Evolutionary conservation across 345 rosid species (phyloP), one percentile per base, ranked within the genome.

Genomic region (Raphanus raphanistrum): DNA sequence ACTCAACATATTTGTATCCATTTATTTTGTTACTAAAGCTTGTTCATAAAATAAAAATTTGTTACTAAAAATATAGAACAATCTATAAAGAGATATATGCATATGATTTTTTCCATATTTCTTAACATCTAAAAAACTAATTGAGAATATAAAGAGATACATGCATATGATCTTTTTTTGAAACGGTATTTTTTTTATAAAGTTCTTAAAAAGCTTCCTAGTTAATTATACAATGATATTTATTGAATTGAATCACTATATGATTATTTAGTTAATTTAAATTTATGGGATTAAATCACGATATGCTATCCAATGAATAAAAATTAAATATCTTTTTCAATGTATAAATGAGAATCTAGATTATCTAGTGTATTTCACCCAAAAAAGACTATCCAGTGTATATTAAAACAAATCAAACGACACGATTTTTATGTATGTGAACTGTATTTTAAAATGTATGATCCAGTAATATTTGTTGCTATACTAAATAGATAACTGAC

Each of bases 361-460:
- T 38, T 10, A 38, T 10, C 45, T 38, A 38, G 13, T 10, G 45
- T 10, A 38, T 38, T 38, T 38, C 13, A 38, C 45, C 45, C 45
- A 10, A 38, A 9, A 36, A 38, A 38, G 45, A 38, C 45, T 38
- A 38, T 38, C 36, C 7, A 33, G 8, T 33, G 36, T 33, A 33
- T 43, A 66, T 41, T 66, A 5, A 25, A 25, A 63, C 10, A 25
- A 13, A 41, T 6, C 2, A 43, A 43, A 45, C 58, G 25, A 13
- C n/a, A 45, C 8, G 57, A 43, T 13, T 48, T 6, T 8, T 13
- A 6, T 61, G 16, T 48, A 28, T 48, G 8, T 13, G 32, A 27
- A 50, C 11, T 72, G 54, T 52, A 17, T 52, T 64, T 25, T 10
- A 26, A 57, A 66, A 57, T 58, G 74, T 54, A 58, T 57, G 52